Evolutionary conservation across 345 rosid species (phyloP).

Genomic region (Citrus hindsii): DNA sequence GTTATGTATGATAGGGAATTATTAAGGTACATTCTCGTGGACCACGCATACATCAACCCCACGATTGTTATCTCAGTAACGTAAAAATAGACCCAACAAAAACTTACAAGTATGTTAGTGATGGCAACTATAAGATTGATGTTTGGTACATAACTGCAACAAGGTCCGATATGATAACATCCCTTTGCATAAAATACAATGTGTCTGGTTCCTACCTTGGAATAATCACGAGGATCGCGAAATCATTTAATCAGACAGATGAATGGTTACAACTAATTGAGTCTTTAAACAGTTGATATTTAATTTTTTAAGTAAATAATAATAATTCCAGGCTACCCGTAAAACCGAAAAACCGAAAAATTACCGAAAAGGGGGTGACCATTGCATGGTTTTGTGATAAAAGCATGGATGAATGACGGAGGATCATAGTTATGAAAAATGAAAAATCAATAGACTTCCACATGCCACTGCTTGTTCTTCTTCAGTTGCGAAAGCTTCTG

Average conservation of each 20-base stretch:
- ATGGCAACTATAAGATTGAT: too few relatives aligned
- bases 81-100: too few relatives aligned
- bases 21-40: too few relatives aligned
- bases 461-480: constrained; percentile 99
- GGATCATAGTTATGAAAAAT: not conserved
- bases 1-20: too few relatives aligned
- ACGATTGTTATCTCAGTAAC: too few relatives aligned
- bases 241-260: constrained; percentile 29
- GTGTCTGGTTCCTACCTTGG: not conserved
- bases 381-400: not conserved
- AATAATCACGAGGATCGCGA: constrained; percentile 13
- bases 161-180: too few relatives aligned
- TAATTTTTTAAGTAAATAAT: not conserved
- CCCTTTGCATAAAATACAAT: too few relatives aligned
- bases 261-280: constrained; percentile 15
- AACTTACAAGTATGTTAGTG: too few relatives aligned
- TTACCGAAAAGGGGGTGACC: not conserved
- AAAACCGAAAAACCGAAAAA: not conserved
- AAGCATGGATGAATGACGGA: not conserved
- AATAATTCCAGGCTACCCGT: not conserved
- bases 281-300: constrained; percentile 9
- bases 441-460: constrained; percentile 73
- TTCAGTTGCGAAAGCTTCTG: constrained; percentile 92
- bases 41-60: too few relatives aligned
- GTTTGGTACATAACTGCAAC: too few relatives aligned